A percentile compares a stretch with the other conserved stretches of the same genome.
phyloP scores from a whole-genome alignment of 2,329 filamentous ascomycete genomes.

The Aspergillus quadrilineatus region DNA sequence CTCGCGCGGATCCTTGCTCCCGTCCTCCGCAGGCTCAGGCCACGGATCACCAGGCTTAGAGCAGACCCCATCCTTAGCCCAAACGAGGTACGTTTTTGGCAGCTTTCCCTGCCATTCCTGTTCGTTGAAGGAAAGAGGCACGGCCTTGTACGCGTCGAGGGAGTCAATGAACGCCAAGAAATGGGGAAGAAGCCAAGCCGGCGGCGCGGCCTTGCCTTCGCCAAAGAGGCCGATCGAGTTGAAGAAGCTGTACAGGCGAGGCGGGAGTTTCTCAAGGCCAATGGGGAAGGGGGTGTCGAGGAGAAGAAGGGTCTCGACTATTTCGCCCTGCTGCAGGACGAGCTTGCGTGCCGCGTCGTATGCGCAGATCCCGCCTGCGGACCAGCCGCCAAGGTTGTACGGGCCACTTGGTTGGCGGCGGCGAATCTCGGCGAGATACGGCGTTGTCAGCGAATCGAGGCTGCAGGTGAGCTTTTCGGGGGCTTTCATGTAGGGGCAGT shows the following conservation, averaged over 20 bases:
- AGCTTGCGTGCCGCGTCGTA: slow-evolving; percentile 66
- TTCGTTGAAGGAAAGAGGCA: slow-evolving; percentile 33
- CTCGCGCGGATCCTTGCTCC: slow-evolving; percentile 44
- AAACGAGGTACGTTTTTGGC: slow-evolving; percentile 47
- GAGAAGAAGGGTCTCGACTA: slow-evolving; percentile 61
- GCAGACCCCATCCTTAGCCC: slow-evolving; percentile 51
- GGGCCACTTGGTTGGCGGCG: slow-evolving; percentile 53
- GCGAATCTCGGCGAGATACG: slow-evolving; percentile 47
- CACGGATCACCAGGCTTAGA: slow-evolving; percentile 41
- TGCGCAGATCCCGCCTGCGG: slow-evolving; percentile 71
- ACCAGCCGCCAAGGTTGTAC: slow-evolving; percentile 71
- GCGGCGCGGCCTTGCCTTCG: slow-evolving; percentile 43
- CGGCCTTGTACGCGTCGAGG: slow-evolving; percentile 46
- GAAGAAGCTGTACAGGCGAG: slow-evolving; percentile 51
- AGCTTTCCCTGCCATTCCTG: slow-evolving; percentile 32
- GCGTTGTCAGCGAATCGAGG: slow-evolving; percentile 37
- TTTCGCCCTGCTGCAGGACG: slow-evolving; percentile 52
- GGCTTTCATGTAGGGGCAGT: slow-evolving; percentile 47
- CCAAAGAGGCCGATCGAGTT: slow-evolving; percentile 50
- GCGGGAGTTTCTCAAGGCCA: slow-evolving; percentile 66
- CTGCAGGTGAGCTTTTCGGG: slow-evolving; percentile 37
- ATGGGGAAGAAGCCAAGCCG: slow-evolving; percentile 53
- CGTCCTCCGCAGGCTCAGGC: slow-evolving; percentile 41
- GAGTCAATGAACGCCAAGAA: slow-evolving; percentile 52
- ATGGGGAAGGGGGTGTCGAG: slow-evolving; percentile 67